phyloP scores from a whole-genome alignment of 1,139 yeast genomes.

The Pichia sp. region DNA sequence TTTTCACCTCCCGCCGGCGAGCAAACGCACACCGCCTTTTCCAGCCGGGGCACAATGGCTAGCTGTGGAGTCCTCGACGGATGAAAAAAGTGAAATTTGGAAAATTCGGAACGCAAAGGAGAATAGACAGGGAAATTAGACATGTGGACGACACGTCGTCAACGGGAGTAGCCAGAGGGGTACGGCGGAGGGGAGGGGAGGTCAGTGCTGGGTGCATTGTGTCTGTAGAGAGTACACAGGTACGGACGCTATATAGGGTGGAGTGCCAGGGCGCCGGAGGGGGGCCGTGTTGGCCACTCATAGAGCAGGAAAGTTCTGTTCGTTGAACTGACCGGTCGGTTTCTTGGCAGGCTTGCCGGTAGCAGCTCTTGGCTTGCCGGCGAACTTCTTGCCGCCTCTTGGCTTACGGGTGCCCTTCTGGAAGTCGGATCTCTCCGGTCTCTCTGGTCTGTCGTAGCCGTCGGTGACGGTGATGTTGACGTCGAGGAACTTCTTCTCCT shows the following conservation, averaged over 20 bases:
- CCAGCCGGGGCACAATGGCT: not conserved
- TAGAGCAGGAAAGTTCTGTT: not conserved
- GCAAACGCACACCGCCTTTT: not conserved
- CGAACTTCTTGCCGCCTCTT: conserved; percentile 10
- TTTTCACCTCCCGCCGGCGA: not conserved
- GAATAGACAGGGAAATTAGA: not conserved
- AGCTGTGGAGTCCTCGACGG: not conserved
- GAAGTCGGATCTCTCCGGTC: conserved; percentile 27
- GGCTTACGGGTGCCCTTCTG: conserved; percentile 28
- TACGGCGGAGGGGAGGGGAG: too few species aligned
- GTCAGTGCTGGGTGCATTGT: too few species aligned
- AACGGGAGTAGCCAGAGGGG: too few species aligned
- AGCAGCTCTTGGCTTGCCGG: conserved; percentile 37
- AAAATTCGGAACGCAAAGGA: not conserved
- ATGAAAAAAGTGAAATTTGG: not conserved
- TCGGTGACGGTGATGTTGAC: conserved; percentile 64
- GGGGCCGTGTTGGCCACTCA: not conserved
- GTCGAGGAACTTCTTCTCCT: conserved; percentile 68
- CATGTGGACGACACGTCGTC: too few species aligned
- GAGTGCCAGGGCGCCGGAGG: too few species aligned
- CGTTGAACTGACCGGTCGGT: not conserved
- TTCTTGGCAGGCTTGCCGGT: conserved; percentile 45
- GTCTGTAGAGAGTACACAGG: too few species aligned
- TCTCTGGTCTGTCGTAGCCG: conserved; percentile 28
- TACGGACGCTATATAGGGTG: too few species aligned